phyloP scores from a whole-genome alignment of 2,329 filamentous ascomycete genomes.

The Nemania sp. region DNA sequence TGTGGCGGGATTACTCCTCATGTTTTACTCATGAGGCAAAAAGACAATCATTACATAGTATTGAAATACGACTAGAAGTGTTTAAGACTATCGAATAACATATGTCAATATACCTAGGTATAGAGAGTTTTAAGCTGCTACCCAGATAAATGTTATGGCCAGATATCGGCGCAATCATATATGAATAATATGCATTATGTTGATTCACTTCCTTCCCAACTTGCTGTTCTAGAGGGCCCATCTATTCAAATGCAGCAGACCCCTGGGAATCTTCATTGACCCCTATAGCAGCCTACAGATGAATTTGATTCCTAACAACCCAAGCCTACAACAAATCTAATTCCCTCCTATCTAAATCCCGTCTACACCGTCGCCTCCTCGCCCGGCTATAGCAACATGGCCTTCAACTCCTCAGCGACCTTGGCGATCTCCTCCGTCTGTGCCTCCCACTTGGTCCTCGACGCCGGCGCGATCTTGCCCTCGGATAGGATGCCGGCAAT shows the following conservation, averaged over 20 bases:
- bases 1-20: no score
- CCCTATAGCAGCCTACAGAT: background rate
- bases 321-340: background rate
- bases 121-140: background rate
- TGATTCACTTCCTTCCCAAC: background rate
- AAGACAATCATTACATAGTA: background rate
- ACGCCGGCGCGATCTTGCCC: slow-evolving; percentile 43
- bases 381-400: slow-evolving; percentile 43
- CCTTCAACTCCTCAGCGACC: slow-evolving; percentile 47
- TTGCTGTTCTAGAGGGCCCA: background rate
- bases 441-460: slow-evolving; percentile 44
- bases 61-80: background rate
- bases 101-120: background rate
- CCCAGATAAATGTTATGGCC: background rate
- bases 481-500: slow-evolving; percentile 40
- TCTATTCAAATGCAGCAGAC: background rate
- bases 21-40: no score
- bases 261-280: background rate
- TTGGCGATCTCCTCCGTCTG: slow-evolving; percentile 38
- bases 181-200: background rate
- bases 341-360: background rate
- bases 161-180: background rate
- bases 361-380: slow-evolving; percentile 28
- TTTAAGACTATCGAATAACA: background rate
- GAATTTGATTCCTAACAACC: background rate